Base-by-base conservation (phyloP, 2,329 filamentous ascomycete genomes). In the Cryphonectria carpinicola region DNA sequence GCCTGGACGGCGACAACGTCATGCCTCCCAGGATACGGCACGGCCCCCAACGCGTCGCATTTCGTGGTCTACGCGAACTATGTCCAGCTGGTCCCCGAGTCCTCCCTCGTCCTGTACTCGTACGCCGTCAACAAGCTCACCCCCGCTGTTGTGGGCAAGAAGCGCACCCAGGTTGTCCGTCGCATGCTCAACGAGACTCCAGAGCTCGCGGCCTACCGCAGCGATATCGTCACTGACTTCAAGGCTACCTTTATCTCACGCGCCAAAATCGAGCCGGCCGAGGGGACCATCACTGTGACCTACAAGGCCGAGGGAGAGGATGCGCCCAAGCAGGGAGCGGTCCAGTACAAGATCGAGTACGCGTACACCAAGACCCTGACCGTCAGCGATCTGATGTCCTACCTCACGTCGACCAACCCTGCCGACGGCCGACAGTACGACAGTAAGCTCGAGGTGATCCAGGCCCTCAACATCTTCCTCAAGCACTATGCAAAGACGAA, bases 401-500 rank as follows among this genome's bases (percentile, higher is more conserved):
- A 78, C 54, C 72, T 81, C 22, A 74, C 74, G 0, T 78, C 78
- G 1, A 77, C 76, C 1, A 72, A 75, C 66, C 32, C 72, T 19
- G 70, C 73, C 1, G 68, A 66, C 13, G 49, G 49, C 6, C 41
- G 37, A 4, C 56, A 41, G n/a, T 78, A 73, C 65, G 73, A 72
- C 17, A 74, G 76, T 39, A 77, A 78, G 72, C 68, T 75, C 25
- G 74, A 76, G 10, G 75, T 94, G 32, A 84, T 95, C 1, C 94
- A 93, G 79, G 93, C 91, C 2, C 80, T 94, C 73, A 88, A 95
- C 77, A 92, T 91, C 78, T 93, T 87, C 72, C 82, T 93, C 1
- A 81, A 81, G 54, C 78, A 82, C 69, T 76, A 78, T 49, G 69
- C 78, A 60, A 81, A 79, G 73, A 73, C 77, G 0, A 58, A 73